Evolutionary conservation across 2,329 filamentous ascomycete genomes (phyloP).

Genomic region (Dryadomyces sulphureus): DNA sequence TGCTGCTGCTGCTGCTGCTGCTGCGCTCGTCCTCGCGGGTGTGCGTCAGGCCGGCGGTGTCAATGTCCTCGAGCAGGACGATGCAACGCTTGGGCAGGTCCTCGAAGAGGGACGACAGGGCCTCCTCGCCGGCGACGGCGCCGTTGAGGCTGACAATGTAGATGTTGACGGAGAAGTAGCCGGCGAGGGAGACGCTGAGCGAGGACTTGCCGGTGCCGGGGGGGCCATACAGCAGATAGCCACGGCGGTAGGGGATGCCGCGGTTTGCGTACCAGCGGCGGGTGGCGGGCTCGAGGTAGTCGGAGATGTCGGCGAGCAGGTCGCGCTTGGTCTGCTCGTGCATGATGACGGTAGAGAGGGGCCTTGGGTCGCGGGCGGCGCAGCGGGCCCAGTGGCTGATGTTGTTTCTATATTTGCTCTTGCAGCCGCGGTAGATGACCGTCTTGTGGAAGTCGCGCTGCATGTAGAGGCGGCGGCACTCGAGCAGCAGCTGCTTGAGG

Average conservation of each 20-base stretch:
- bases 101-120: constrained; percentile 46
- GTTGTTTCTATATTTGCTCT: constrained; percentile 18
- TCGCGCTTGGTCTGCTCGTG: constrained; percentile 44
- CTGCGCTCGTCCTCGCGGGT: constrained; percentile 26
- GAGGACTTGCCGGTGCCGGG: constrained; percentile 70
- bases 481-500: constrained; percentile 46
- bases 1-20: not conserved
- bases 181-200: constrained; percentile 54
- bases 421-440: constrained; percentile 46
- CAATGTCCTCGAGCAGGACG: constrained; percentile 63
- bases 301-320: constrained; percentile 43
- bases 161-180: constrained; percentile 54
- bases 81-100: constrained; percentile 55
- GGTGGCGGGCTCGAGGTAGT: constrained; percentile 48
- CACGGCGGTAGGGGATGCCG: constrained; percentile 73
- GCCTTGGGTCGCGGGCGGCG: constrained; percentile 43
- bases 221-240: constrained; percentile 69
- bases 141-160: constrained; percentile 59
- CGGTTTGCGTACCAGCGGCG: constrained; percentile 70
- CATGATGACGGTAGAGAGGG: constrained; percentile 51
- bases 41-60: constrained; percentile 55
- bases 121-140: constrained; percentile 47
- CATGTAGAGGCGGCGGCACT: constrained; percentile 39
- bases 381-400: constrained; percentile 43
- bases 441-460: constrained; percentile 47